Conservation (phyloP, 768 basidiomycete genomes). For the Pisolithus sp. region DNA sequence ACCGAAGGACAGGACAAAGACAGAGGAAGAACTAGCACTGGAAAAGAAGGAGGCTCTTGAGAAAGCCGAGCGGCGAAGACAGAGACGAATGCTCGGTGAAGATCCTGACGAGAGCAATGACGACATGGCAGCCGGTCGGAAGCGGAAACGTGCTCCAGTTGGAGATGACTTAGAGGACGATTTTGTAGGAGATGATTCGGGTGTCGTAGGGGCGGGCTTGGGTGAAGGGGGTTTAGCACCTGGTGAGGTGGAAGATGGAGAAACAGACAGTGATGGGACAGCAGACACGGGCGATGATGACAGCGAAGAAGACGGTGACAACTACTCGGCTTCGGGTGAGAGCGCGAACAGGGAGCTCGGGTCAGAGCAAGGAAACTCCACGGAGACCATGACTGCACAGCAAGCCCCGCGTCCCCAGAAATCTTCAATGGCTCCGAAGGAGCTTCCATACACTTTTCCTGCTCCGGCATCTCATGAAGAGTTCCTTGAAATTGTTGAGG, state of each 20-base stretch:
- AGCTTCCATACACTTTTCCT: constrained; percentile 88
- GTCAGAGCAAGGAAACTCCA: constrained; percentile 38
- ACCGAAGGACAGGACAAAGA: constrained; percentile 92
- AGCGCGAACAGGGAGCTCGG: constrained; percentile 34
- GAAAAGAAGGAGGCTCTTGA: constrained; percentile 85
- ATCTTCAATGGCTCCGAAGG: constrained; percentile 33
- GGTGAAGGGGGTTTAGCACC: constrained; percentile 34
- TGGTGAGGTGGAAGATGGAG: constrained; percentile 27
- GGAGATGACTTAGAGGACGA: constrained; percentile 94
- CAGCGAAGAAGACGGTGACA: constrained; percentile 27
- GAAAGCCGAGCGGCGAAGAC: constrained; percentile 72
- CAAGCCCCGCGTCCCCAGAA: constrained; percentile 31
- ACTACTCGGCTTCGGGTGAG: constrained; percentile 31
- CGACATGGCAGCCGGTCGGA: constrained; percentile 35
- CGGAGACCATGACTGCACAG: constrained; percentile 32
- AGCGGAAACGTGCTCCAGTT: constrained; percentile 51
- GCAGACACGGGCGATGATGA: constrained; percentile 19
- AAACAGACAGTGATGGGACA: constrained; percentile 38
- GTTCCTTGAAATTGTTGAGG: constrained; percentile 76
- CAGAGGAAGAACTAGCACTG: constrained; percentile 87
- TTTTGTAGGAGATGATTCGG: constrained; percentile 42
- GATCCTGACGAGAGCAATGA: constrained; percentile 63
- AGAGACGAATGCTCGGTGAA: constrained; percentile 81
- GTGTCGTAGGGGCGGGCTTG: constrained; percentile 28
- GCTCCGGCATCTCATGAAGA: constrained; percentile 86